These are phyloP conservation scores for Lactifluus subvellereus DNA, from an alignment of 768 basidiomycete genomes.

Conservation along the genomic window DNA sequence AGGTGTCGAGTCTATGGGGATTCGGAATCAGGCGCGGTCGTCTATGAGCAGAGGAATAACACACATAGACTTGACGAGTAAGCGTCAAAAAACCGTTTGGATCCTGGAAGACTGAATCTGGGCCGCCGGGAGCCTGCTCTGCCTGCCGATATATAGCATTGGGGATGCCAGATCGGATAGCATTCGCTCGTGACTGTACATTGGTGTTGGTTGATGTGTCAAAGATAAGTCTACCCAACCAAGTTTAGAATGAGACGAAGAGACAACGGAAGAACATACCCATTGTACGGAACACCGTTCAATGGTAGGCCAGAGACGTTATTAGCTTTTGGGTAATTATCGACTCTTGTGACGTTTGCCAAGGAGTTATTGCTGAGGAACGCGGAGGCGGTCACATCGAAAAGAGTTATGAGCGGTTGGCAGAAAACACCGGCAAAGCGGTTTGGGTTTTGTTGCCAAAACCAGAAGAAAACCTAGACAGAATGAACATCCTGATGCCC, in stretches of 20 bases:
- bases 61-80: conserved; percentile 47
- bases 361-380: conserved; percentile 42
- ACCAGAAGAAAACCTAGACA: conserved; percentile 58
- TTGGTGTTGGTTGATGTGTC: conserved; percentile 34
- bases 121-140: conserved; percentile 36
- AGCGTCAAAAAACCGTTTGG: conserved; percentile 47
- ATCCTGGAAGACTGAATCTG: conserved; percentile 42
- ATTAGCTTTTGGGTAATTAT: conserved; percentile 35
- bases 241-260: neutral
- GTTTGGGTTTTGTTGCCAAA: conserved; percentile 35
- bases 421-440: conserved; percentile 48
- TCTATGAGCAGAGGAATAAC: neutral
- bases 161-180: conserved; percentile 49
- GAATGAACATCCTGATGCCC: neutral
- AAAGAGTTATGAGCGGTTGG: conserved; percentile 42
- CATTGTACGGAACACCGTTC: conserved; percentile 51
- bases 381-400: conserved; percentile 39
- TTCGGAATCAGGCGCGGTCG: neutral
- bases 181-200: conserved; percentile 45
- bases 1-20: conserved; percentile 49
- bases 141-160: conserved; percentile 56
- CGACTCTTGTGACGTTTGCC: conserved; percentile 32
- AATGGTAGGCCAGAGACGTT: conserved; percentile 47
- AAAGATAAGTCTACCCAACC: conserved; percentile 20
- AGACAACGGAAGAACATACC: conserved; percentile 34